Conservation (phyloP, 257 asterid species). For the Solanum appendiculatum region DNA sequence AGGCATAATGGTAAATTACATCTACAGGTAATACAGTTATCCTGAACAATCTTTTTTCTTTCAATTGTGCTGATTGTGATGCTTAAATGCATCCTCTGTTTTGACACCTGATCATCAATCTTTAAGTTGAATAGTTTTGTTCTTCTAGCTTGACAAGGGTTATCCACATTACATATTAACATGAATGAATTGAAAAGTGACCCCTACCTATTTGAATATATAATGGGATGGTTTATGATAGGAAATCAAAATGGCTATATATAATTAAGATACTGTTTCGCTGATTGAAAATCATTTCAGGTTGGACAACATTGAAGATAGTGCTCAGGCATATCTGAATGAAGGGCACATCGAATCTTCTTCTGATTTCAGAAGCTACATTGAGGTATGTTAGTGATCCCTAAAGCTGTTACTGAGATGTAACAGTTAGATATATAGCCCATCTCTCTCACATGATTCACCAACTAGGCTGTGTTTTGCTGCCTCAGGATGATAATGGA, state of each 20-base stretch:
- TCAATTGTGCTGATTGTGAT: neutral
- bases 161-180: neutral
- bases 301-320: conserved; percentile 83
- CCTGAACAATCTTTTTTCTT: neutral
- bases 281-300: conserved; percentile 27
- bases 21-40: conserved; percentile 47
- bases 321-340: conserved; percentile 61
- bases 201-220: neutral
- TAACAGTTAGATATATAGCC: neutral
- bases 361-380: conserved; percentile 44
- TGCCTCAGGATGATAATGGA: neutral
- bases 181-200: neutral
- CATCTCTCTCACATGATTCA: neutral
- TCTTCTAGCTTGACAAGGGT: neutral
- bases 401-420: neutral
- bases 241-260: neutral
- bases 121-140: neutral
- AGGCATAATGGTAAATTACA: conserved; percentile 91
- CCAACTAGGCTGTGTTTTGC: neutral
- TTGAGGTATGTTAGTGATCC: conserved; percentile 39
- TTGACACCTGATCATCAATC: neutral
- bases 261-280: neutral
- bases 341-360: conserved; percentile 59
- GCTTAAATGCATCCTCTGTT: neutral
- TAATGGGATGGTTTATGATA: neutral